These are phyloP conservation scores for Boletus coccyginus DNA, from an alignment of 768 basidiomycete species.

Conservation along the genomic window DNA sequence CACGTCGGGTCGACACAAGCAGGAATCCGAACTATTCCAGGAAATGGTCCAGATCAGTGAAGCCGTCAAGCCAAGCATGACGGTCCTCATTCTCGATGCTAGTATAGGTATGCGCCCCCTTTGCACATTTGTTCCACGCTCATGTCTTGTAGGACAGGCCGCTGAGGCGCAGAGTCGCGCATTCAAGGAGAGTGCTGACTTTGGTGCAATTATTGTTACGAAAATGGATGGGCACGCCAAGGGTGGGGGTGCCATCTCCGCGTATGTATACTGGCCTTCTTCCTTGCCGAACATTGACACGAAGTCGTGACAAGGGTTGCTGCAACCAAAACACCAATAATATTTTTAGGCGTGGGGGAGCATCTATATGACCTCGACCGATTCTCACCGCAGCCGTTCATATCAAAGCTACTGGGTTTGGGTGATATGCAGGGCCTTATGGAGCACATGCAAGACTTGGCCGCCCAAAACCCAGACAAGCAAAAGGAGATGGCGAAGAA, in stretches of 20 bases:
- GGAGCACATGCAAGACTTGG: slow-evolving; percentile 98
- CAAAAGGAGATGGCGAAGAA: slow-evolving; percentile 99
- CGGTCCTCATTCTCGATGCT: slow-evolving; percentile 91
- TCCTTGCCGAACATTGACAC: slow-evolving; percentile 4
- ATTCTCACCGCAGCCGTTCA: slow-evolving; percentile 95
- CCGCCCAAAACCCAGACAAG: slow-evolving; percentile 90
- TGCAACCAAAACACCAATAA: slow-evolving; percentile 98
- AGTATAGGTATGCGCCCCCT: slow-evolving; percentile 69
- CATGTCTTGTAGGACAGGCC: slow-evolving; percentile 70
- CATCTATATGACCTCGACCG: slow-evolving; percentile 96
- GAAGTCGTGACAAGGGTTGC: slow-evolving; percentile 67
- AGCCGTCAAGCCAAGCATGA: slow-evolving; percentile 96
- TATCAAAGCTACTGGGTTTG: slow-evolving; percentile 92
- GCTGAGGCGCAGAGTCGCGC: slow-evolving; percentile 95
- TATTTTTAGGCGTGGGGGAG: slow-evolving; percentile 97
- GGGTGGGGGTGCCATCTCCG: slow-evolving; percentile 98
- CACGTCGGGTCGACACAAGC: slow-evolving; percentile 95
- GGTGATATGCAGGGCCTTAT: slow-evolving; percentile 97
- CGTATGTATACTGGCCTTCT: slow-evolving; percentile 53
- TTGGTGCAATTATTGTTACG: slow-evolving; percentile 98
- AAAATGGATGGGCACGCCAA: slow-evolving; percentile 99
- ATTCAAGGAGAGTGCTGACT: slow-evolving; percentile 97
- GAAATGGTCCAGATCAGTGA: slow-evolving; percentile 98
- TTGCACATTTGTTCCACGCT: neutral
- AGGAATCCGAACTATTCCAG: slow-evolving; percentile 93